Evolutionary conservation across 768 basidiomycete genomes (phyloP).

Genomic region (Boletellus emodensis): DNA sequence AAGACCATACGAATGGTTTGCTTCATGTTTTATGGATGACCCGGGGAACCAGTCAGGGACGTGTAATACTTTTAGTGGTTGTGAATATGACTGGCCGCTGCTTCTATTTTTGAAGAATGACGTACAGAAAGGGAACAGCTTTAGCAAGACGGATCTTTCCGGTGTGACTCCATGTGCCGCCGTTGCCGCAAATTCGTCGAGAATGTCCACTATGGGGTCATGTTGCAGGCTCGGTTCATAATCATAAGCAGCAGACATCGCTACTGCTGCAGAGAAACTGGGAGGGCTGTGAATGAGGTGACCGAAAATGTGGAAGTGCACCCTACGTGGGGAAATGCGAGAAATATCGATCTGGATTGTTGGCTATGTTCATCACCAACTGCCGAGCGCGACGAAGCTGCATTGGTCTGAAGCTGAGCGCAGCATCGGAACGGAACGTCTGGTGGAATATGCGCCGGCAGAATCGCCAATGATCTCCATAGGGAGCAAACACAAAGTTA

Average conservation of each 20-base stretch:
- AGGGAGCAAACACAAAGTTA: conserved; percentile 2
- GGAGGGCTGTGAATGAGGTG: no score
- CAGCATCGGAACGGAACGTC: conserved; percentile 6
- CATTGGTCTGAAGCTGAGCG: conserved; percentile 3
- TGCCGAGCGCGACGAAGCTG: conserved; percentile 3
- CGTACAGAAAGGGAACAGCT: conserved; percentile 9
- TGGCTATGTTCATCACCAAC: not conserved
- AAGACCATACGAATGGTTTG: not conserved
- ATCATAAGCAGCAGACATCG: conserved; percentile 3
- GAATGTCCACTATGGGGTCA: conserved; percentile 4
- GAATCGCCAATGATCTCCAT: conserved; percentile 11
- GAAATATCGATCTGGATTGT: not conserved
- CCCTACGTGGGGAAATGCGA: not conserved
- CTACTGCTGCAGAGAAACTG: conserved; percentile 4
- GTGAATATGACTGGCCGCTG: conserved; percentile 1
- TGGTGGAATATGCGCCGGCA: conserved; percentile 11
- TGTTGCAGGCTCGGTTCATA: conserved; percentile 3
- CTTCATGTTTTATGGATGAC: not conserved
- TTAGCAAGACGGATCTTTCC: not conserved
- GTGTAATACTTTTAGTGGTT: conserved; percentile 14
- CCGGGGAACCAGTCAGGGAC: conserved; percentile 22
- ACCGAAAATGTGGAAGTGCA: not conserved
- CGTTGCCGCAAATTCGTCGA: not conserved
- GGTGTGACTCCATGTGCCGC: not conserved
- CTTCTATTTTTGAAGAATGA: not conserved